Percentiles rank a stretch among this genome's conserved stretches.
Evolutionary conservation across 257 asterid species (phyloP).

Genomic region (Solanum clarkiae): DNA sequence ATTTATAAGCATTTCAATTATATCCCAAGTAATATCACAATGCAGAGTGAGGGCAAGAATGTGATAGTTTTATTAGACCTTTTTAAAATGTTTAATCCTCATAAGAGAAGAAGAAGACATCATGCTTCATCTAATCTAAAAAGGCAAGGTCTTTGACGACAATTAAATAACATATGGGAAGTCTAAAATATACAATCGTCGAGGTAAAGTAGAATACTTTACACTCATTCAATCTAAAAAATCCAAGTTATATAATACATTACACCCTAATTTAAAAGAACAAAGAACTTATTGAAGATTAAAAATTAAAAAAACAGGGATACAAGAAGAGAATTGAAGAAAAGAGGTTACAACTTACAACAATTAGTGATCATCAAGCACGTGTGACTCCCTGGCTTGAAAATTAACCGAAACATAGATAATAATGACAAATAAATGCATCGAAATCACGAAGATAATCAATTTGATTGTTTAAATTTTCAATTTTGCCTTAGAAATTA

Average conservation of each 20-base stretch:
- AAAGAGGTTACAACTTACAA: neutral
- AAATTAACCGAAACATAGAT: neutral
- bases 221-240: neutral
- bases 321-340: neutral
- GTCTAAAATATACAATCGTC: neutral
- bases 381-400: neutral
- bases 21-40: neutral
- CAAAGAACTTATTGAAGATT: neutral
- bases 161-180: neutral
- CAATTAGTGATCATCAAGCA: neutral
- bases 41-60: neutral
- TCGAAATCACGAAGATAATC: neutral
- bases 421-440: neutral
- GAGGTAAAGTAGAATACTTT: neutral
- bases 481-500: neutral
- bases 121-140: neutral
- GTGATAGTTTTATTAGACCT: neutral
- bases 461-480: neutral
- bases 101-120: neutral
- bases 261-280: neutral
- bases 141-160: neutral
- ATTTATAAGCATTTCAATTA: neutral
- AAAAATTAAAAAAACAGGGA: neutral
- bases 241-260: neutral
- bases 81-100: neutral